Evolutionary conservation across 2,329 filamentous ascomycete genomes (phyloP), one percentile per base, ranked within the genome.

Genomic region (Pestalotiopsis sp.): DNA sequence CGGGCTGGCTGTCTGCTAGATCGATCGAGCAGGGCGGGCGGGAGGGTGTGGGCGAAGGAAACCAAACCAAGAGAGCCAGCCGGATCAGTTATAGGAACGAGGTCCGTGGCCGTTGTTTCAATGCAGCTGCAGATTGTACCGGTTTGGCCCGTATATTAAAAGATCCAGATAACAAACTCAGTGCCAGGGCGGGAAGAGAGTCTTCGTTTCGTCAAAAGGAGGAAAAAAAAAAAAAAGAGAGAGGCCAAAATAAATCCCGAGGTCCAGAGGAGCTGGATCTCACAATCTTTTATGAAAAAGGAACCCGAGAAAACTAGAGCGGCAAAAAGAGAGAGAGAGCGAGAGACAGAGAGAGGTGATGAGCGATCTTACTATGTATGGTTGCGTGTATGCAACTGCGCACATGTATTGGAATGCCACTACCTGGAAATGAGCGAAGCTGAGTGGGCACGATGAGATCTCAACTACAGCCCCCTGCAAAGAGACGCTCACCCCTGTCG

Each of bases 391-490:
- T 68, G 67, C 60, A 66, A 68, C 44, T 67, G 67, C 20, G 44
- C 17, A 44, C 66, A 68, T 67, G 67, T 67, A 67, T 59, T 68
- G 52, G 65, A 65, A 65, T 68, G 61, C 40, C 59, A 66, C 64
- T 59, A 64, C 60, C 40, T 59, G 65, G 44, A 66, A 62, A 64
- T 66, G 67, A 66, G 57, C 40, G 52, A 60, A 64, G 48, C 40
- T 64, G 61, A 67, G 57, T 66, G 67, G 65, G 61, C 60, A 59
- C 58, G 39, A 59, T 39, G 55, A 61, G 58, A 57, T 55, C 66
- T 60, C 48, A 64, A 58, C 40, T 38, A 48, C 60, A 68, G 20
- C 38, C 60, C 30, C 64, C 61, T 57, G 57, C 30, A 56, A 35
- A 52, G 58, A 44, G 40, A 55, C 48, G 35, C 17, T 56, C 20